Evolutionary conservation across 306 rosid genomes (phyloP), one percentile per base, ranked within the genome.

Genomic region (Prunus armeniaca): DNA sequence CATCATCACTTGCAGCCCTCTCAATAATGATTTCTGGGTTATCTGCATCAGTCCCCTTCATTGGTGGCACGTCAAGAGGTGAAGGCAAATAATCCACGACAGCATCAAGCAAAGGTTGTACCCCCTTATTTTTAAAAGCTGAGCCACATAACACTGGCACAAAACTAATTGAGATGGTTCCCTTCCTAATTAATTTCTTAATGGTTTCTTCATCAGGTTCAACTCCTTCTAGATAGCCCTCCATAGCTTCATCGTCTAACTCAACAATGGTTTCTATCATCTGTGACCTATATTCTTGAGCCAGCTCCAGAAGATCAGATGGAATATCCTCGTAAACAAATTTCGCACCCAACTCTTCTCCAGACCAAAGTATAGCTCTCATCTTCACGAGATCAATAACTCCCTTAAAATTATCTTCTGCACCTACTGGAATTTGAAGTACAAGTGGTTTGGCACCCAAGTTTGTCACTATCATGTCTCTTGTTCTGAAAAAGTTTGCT

Each of bases 61-160:
- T 88, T 67, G 97, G 83, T 13, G 97, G 98, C 87, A 95, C 47
- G 6, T 90, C 98, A 77, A 95, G 79, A 34, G 98, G 97, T 52
- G 98, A 92, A 77, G 97, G 97, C 60, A 95, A 87, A 84, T 92
- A 92, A 85, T 92, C 97, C 82, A 95, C 93, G 12, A 95, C 98
- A 15, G 97, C 95, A 72, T 95, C 97, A 51, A 95, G 96, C 87
- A 95, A 82, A 0, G 97, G 98, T 75, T 95, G 98, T 78, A 95
- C 98, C 70, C 97, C 98, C 86, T 95, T 95, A 85, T 95, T 95
- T 84, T 95, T 95, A 87, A 95, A 95, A 76, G 97, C 97, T 9
- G 98, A 95, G 67, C 98, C 98, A 84, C 98, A 95, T 80, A 95
- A 12, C 65, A 95, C 96, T 15, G 97, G 98, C 73, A 95, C 98